Evolutionary conservation across 225 moss, liverwort and hornwort genomes (phyloP).

Genomic region (Pseudoscleropodium purum): DNA sequence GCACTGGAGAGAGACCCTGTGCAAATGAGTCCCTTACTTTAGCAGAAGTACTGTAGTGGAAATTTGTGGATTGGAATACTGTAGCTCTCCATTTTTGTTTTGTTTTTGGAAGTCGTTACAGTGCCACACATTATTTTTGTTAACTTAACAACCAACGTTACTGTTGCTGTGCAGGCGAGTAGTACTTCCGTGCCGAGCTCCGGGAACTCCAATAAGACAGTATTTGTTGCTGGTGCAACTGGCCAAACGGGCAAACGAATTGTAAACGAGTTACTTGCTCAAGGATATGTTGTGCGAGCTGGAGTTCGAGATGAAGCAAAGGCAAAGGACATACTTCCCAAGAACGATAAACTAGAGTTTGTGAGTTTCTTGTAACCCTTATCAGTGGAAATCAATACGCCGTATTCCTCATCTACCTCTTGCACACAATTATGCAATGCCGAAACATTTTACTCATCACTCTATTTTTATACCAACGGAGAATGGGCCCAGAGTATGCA

Average conservation of each 20-base stretch:
- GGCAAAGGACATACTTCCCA: slow-evolving; percentile 40
- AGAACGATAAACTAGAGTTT: slow-evolving; percentile 34
- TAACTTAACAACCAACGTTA: neutral
- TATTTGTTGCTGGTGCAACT: slow-evolving; percentile 62
- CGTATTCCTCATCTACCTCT: neutral
- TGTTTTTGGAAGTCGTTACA: no score
- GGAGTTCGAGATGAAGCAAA: slow-evolving; percentile 53
- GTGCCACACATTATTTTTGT: neutral
- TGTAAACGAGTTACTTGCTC: slow-evolving; percentile 41
- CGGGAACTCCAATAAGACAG: slow-evolving; percentile 16
- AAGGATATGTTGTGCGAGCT: slow-evolving; percentile 52
- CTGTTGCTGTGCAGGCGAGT: slow-evolving; percentile 8
- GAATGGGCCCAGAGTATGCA: neutral
- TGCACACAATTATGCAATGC: neutral
- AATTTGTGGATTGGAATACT: neutral
- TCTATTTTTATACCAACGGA: neutral
- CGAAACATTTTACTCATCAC: neutral
- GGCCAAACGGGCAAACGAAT: slow-evolving; percentile 62
- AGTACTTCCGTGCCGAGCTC: neutral
- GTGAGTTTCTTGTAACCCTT: slow-evolving; percentile 6
- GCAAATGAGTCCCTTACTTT: neutral
- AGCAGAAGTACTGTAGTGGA: neutral
- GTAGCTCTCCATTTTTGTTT: neutral
- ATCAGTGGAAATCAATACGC: neutral
- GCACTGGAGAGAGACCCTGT: neutral